Evolutionary conservation across 2,329 filamentous ascomycete genomes (phyloP), one percentile per base, ranked within the genome.

Genomic region (Ophiocordyceps robertsii): DNA sequence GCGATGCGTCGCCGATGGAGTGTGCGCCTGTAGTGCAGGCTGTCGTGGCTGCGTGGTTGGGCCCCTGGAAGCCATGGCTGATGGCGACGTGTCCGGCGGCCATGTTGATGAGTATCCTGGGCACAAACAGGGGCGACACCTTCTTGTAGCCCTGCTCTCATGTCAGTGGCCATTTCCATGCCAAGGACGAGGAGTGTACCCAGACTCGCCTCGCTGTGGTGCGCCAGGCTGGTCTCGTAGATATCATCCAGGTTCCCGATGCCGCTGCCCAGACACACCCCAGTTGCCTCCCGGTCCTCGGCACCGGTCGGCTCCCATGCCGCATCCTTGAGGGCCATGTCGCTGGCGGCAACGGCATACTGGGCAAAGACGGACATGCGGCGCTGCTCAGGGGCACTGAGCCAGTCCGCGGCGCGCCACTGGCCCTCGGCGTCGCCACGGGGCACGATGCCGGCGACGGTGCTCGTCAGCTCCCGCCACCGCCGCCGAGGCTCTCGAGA

Each of bases 11-110:
- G 16, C 90, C 92, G 40, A 98, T 81, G 2, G 89, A 88, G 64
- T 98, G 92, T 1, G 90, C 86, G 11, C 92, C 92, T 0, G 92
- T 98, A 1, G 92, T 96, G 60, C 92, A 98, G 44, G 92, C 92
- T 12, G 92, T 98, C 0, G 90, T 94, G 33, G 78, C 87, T 2
- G 90, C 78, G 62, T 95, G 92, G 56, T 95, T 95, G 5, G 92
- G 92, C 0, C 92, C 92, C 60, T 84, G 67, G 56, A 98, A 84
- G 16, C 87, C 85, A 63, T 92, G 80, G 52, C 80, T 84, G 80
- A 98, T 96, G 24, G 90, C 90, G 32, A 96, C 80, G 58, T 96
- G 90, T 1, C 92, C 92, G 10, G 92, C 92, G 1, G 86, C 92
- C 51, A 98, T 75, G 59, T 98, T 98, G 64, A 94, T 95, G 40